phyloP scores from a whole-genome alignment of 495 filamentous ascomycete genomes.

The Annulohypoxylon nitens region DNA sequence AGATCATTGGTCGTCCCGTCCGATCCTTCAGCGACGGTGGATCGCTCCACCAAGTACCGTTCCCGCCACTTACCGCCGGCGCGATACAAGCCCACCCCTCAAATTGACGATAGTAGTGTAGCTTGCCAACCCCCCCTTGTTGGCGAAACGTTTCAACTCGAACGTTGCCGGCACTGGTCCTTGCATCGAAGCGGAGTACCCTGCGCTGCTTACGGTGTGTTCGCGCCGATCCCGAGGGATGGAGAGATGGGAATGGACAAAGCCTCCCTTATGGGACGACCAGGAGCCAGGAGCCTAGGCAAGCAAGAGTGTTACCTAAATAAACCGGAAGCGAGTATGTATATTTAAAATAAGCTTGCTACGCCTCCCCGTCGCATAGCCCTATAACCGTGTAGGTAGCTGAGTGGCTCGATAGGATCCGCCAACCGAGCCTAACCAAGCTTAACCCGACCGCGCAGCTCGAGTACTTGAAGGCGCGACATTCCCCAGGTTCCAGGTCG shows the following conservation, averaged over 20 bases:
- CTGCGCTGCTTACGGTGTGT: conserved; percentile 5
- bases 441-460: conserved; percentile 12
- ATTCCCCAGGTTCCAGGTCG: conserved; percentile 5
- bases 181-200: conserved; percentile 16
- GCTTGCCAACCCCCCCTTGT: conserved; percentile 21
- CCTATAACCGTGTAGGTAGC: conserved; percentile 6
- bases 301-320: not conserved
- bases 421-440: conserved; percentile 7
- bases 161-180: conserved; percentile 21
- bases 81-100: not conserved
- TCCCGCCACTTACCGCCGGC: not conserved
- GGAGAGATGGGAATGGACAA: conserved; percentile 1
- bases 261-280: conserved; percentile 5
- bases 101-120: not conserved
- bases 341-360: conserved; percentile 23
- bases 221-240: conserved; percentile 29
- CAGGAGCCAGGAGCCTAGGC: no score
- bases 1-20: conserved; percentile 21
- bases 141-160: conserved; percentile 42
- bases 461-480: conserved; percentile 22
- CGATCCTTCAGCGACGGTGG: conserved; percentile 18
- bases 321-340: no score
- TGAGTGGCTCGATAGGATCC: conserved; percentile 17
- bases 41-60: conserved; percentile 10
- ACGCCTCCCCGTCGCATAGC: conserved; percentile 31